phyloP scores from a whole-genome alignment of 495 filamentous ascomycete species.

The Alectoria sarmentosa region DNA sequence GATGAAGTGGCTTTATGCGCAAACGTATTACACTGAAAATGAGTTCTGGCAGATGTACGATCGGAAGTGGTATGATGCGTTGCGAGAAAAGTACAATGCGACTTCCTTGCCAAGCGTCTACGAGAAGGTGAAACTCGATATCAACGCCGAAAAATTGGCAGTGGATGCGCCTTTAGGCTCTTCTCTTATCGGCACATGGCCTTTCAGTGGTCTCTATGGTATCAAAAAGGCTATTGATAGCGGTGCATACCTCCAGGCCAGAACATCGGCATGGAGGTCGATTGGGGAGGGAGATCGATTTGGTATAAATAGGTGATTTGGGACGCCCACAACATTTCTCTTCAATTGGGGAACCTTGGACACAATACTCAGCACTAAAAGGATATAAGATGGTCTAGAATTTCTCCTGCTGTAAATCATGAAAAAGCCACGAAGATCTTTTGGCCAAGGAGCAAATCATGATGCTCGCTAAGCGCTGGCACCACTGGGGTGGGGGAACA shows the following conservation, averaged over 20 bases:
- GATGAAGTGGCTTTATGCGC: conserved; percentile 54
- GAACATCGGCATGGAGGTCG: conserved; percentile 46
- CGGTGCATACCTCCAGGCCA: conserved; percentile 47
- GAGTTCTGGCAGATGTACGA: conserved; percentile 53
- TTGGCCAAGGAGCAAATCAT: background rate
- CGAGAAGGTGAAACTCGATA: conserved; percentile 43
- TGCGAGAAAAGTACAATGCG: conserved; percentile 46
- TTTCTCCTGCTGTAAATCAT: background rate
- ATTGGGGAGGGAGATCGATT: conserved; percentile 15
- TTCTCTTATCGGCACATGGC: conserved; percentile 30
- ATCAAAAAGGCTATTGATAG: conserved; percentile 50
- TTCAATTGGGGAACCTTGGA: background rate
- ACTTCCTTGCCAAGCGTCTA: conserved; percentile 42
- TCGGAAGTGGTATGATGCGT: conserved; percentile 37
- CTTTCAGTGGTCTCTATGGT: conserved; percentile 48
- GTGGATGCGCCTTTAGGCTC: conserved; percentile 21
- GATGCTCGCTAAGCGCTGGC: background rate
- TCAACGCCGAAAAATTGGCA: conserved; percentile 27
- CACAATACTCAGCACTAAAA: background rate
- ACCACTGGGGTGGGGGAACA: background rate
- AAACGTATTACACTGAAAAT: conserved; percentile 46
- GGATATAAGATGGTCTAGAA: background rate
- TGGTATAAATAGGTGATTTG: background rate
- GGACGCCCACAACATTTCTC: background rate
- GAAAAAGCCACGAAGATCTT: background rate